Evolutionary conservation across 805 yeast genomes (phyloP), one percentile per base, ranked within the genome.

Genomic region (Saturnispora hagleri): DNA sequence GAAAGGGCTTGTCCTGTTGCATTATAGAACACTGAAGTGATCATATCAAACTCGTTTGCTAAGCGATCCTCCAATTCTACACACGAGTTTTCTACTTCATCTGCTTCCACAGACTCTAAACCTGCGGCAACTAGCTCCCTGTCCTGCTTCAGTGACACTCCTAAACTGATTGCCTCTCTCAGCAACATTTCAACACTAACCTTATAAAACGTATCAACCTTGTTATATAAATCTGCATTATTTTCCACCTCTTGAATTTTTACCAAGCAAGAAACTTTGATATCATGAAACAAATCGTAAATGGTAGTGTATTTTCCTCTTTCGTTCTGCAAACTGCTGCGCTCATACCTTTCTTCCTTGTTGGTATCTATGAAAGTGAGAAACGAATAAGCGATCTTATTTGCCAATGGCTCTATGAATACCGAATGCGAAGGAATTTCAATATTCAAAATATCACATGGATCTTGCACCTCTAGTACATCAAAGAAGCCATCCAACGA

Each of bases 1-100:
- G 75, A 77, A 55, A 77, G 74, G 0, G 89, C 79, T 65, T 90
- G 93, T n/a, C 80, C 79, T 50, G 82, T 76, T 3, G 77, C 71
- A 8, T 73, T 62, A 9, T 70, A 63, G 58, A 80, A 82, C 40
- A 73, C 69, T 1, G 75, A 69, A 0, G 85, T 72, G 17, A 86
- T 82, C 52, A 77, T 74, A 34, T 76, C 73, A 59, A 81, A 86
- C 60, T 85, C 91, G 31, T 73, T 73, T 1, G 75, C 64, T 40
- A 86, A 62, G 41, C 72, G 68, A 18, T 69, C 62, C 53, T 75
- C 77, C 36, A 76, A 58, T 34, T 51, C 52, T 3, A 61, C 43
- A 27, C 53, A 55, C 2, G 52, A 46, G 12, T 56, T 55, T 6
- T 51, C 55, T 5, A 54, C 57, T 20, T 53, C 48, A 8, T 54